Percentiles rank a stretch among this genome's conserved stretches.
phyloP scores from a whole-genome alignment of 805 yeast genomes.

The Danielozyma ontarioensis region DNA sequence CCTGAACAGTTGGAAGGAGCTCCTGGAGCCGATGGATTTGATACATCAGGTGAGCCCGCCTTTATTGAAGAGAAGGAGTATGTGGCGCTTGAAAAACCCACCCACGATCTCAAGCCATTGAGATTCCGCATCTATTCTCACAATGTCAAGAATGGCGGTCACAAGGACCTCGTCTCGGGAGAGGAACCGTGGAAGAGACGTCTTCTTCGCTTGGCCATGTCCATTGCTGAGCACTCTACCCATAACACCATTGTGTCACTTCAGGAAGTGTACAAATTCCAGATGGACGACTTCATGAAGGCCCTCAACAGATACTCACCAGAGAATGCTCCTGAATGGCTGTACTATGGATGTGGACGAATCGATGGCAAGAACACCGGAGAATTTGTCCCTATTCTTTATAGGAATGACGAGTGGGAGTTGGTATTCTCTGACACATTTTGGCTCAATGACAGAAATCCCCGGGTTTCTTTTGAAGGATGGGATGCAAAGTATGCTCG shows the following conservation, averaged over 20 bases:
- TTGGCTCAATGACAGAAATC: slow-evolving; percentile 11
- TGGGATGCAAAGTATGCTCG: slow-evolving; percentile 17
- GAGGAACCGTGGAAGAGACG: slow-evolving; percentile 24
- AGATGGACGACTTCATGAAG: slow-evolving; percentile 11
- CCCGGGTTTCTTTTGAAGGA: slow-evolving; percentile 6
- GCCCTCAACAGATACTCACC: slow-evolving; percentile 7
- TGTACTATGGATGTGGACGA: slow-evolving; percentile 11
- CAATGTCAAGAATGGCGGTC: slow-evolving; percentile 29
- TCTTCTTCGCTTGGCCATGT: slow-evolving; percentile 8
- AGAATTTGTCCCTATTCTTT: slow-evolving; percentile 15
- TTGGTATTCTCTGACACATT: slow-evolving; percentile 10
- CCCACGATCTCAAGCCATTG: slow-evolving; percentile 11
- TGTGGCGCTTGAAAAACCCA: slow-evolving; percentile 7
- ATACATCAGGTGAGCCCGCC: slow-evolving; percentile 1
- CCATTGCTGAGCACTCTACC: slow-evolving; percentile 14
- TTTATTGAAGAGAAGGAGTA: slow-evolving; percentile 2
- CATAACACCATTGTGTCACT: slow-evolving; percentile 13
- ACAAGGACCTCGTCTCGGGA: slow-evolving; percentile 15
- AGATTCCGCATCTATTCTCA: slow-evolving; percentile 32
- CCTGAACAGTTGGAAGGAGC: slow-evolving; percentile 3
- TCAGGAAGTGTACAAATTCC: slow-evolving; percentile 13
- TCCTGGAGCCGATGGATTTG: slow-evolving; percentile 2
- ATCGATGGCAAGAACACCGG: slow-evolving; percentile 11
- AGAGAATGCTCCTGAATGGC: slow-evolving; percentile 9
- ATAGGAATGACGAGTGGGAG: slow-evolving; percentile 10